Percentiles rank a stretch among this genome's conserved stretches.
Conservation (phyloP, 768 basidiomycete species). For the Termitomyces sp. region DNA sequence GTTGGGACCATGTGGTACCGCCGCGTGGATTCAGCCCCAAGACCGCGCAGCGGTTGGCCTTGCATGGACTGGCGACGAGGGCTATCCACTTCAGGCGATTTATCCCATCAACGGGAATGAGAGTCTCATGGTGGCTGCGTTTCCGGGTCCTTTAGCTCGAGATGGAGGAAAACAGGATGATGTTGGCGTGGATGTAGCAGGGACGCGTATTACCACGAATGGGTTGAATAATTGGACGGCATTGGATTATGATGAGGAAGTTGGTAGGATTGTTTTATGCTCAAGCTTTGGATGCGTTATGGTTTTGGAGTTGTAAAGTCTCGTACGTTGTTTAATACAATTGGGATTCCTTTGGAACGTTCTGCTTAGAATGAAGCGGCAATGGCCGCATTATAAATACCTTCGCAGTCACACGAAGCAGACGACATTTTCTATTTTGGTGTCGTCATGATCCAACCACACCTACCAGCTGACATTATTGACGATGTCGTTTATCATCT, state of each 20-base stretch:
- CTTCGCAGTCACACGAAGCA: too few relatives aligned
- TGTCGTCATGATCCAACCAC: background rate
- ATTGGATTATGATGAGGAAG: conserved; percentile 58
- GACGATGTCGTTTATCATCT: background rate
- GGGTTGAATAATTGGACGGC: conserved; percentile 46
- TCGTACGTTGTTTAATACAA: background rate
- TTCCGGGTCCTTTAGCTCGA: conserved; percentile 41
- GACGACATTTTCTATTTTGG: background rate
- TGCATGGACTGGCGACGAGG: conserved; percentile 18
- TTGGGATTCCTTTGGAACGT: background rate
- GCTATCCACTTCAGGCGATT: conserved; percentile 18
- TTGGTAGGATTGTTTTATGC: conserved; percentile 50
- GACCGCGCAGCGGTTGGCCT: conserved; percentile 38
- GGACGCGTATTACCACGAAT: conserved; percentile 22
- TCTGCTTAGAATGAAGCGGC: background rate
- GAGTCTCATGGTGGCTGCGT: conserved; percentile 42
- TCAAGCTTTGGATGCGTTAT: conserved; percentile 44
- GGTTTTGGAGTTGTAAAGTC: conserved; percentile 31
- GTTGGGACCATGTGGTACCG: conserved; percentile 54
- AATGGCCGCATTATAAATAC: background rate
- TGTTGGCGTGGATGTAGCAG: background rate
- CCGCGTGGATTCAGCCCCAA: conserved; percentile 59
- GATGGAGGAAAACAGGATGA: background rate
- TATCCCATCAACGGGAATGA: conserved; percentile 14
- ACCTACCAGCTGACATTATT: background rate